These are phyloP conservation scores for Gautieria morchelliformis DNA, from an alignment of 768 basidiomycete genomes.

Conservation along the genomic window DNA sequence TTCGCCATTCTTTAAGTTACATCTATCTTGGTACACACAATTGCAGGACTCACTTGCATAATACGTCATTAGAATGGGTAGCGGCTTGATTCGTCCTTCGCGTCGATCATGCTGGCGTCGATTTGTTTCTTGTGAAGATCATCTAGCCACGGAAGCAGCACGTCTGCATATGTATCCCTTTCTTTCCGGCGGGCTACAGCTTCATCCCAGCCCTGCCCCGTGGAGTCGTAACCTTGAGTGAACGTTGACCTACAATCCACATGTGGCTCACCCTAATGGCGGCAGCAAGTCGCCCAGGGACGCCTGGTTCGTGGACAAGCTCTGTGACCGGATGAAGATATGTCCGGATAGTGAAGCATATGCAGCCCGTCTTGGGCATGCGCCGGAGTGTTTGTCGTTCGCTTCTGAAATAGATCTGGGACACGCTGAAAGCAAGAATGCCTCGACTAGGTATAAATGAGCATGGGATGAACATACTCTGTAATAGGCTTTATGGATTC, in stretches of 20 bases:
- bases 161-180: constrained; percentile 22
- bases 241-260: constrained; percentile 22
- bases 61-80: constrained; percentile 12
- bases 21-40: no score
- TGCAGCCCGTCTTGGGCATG: constrained; percentile 51
- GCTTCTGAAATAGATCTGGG: constrained; percentile 42
- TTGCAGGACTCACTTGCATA: background rate
- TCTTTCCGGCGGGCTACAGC: constrained; percentile 17
- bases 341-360: constrained; percentile 62
- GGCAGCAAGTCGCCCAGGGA: constrained; percentile 52
- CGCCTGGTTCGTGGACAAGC: constrained; percentile 44
- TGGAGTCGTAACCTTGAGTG: constrained; percentile 3
- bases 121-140: constrained; percentile 25
- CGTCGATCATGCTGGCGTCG: constrained; percentile 13
- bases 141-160: constrained; percentile 29
- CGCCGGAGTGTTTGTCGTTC: constrained; percentile 62
- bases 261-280: constrained; percentile 44
- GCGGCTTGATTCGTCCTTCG: constrained; percentile 5
- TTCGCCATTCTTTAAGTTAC: no score
- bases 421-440: constrained; percentile 9
- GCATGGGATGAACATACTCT: background rate
- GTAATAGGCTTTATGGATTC: background rate
- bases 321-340: constrained; percentile 48
- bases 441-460: background rate
- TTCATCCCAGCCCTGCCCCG: constrained; percentile 19